These are phyloP conservation scores for Ogataea thermomethanolica DNA, from an alignment of 805 yeast genomes.

Conservation along the genomic window DNA sequence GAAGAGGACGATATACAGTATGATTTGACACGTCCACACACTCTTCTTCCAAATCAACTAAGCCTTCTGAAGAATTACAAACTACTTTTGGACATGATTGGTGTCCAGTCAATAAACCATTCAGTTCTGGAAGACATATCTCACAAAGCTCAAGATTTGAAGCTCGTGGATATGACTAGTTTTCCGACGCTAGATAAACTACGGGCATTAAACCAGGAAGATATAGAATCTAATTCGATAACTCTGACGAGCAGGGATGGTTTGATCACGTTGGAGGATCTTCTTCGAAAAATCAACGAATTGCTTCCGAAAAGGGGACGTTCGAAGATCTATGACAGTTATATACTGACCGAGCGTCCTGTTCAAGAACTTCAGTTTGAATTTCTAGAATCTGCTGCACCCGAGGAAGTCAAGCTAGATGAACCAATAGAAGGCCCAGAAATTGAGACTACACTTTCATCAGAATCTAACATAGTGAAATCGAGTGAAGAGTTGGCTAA, in stretches of 20 bases:
- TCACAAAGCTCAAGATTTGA: neutral
- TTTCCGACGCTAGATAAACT: conserved; percentile 18
- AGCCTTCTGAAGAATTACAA: conserved; percentile 21
- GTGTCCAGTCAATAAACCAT: conserved; percentile 13
- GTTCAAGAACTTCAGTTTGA: conserved; percentile 43
- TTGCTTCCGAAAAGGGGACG: neutral
- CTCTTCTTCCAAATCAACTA: conserved; percentile 32
- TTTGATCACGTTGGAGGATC: conserved; percentile 16
- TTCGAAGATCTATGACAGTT: conserved; percentile 30
- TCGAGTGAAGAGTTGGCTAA: neutral
- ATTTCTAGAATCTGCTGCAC: conserved; percentile 13
- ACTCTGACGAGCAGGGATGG: conserved; percentile 17
- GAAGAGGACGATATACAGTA: conserved; percentile 23
- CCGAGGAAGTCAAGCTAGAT: neutral
- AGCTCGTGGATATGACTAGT: neutral
- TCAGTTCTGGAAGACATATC: neutral
- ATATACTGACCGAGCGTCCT: conserved; percentile 45
- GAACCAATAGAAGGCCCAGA: too few relatives aligned
- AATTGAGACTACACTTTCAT: too few relatives aligned
- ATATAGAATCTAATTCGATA: conserved; percentile 17
- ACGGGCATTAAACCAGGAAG: conserved; percentile 24
- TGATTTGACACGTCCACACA: conserved; percentile 20
- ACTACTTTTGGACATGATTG: conserved; percentile 16
- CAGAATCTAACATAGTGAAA: too few relatives aligned
- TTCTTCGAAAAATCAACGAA: conserved; percentile 25